A percentile compares a stretch with the other conserved stretches of the same genome.
These are phyloP conservation scores for Solanum hybrid DNA, from an alignment of 305 asterid species.

Conservation along the genomic window DNA sequence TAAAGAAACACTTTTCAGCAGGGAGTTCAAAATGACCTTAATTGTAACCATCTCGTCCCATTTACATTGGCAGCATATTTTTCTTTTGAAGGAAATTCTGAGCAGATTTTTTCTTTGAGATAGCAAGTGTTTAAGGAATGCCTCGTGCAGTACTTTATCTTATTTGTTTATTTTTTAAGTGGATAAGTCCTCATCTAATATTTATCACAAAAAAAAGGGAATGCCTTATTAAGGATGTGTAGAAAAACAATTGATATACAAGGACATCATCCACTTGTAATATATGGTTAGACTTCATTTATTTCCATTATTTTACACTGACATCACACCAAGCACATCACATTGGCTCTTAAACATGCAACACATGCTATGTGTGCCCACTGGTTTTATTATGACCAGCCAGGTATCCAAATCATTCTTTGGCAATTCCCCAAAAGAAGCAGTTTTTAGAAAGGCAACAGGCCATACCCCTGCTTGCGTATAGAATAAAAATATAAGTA, in stretches of 20 bases:
- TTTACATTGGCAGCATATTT: background rate
- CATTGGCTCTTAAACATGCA: background rate
- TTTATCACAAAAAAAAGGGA: background rate
- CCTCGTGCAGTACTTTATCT: background rate
- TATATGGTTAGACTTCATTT: background rate
- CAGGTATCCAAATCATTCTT: background rate
- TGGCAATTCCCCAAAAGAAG: background rate
- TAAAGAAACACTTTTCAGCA: background rate
- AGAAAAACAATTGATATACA: background rate
- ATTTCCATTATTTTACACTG: background rate
- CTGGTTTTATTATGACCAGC: background rate
- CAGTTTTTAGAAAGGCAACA: background rate
- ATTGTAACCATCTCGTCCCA: background rate
- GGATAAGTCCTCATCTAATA: background rate
- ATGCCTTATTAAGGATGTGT: background rate
- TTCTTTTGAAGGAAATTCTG: background rate
- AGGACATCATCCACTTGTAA: background rate
- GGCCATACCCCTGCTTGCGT: background rate
- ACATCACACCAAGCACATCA: background rate
- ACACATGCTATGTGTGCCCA: background rate
- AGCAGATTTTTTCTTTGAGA: background rate
- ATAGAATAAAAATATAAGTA: background rate
- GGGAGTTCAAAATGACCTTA: background rate
- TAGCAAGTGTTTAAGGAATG: background rate
- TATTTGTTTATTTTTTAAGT: background rate